These are phyloP conservation scores for Pythium coloratum DNA, from an alignment of 352 stramenopile species.

Conservation along the genomic window DNA sequence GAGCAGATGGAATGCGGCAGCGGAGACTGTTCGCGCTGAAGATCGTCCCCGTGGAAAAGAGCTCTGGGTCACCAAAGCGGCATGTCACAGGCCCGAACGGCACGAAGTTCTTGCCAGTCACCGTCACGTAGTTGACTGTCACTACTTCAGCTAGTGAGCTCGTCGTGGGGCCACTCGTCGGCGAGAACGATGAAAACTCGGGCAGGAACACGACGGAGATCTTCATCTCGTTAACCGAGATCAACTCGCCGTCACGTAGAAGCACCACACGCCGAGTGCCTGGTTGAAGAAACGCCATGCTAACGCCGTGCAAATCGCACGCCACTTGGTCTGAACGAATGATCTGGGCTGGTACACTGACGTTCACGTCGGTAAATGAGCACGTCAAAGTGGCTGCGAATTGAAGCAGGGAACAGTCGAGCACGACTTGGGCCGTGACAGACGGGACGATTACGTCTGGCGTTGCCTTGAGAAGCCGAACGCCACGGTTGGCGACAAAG, in stretches of 20 bases:
- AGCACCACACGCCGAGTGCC: conserved; percentile 8
- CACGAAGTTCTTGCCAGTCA: conserved; percentile 47
- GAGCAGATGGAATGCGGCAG: conserved; percentile 42
- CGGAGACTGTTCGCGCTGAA: conserved; percentile 34
- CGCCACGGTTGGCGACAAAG: conserved; percentile 10
- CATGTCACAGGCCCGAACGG: conserved; percentile 32
- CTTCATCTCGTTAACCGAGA: conserved; percentile 12
- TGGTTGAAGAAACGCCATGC: not conserved
- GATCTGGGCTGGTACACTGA: conserved; percentile 16
- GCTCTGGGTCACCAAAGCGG: conserved; percentile 13
- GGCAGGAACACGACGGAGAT: conserved; percentile 18
- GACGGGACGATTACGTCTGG: conserved; percentile 20
- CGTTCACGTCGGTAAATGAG: conserved; percentile 1
- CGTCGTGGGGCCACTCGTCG: conserved; percentile 10
- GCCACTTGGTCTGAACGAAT: not conserved
- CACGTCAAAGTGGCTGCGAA: conserved; percentile 15
- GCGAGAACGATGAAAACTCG: conserved; percentile 25
- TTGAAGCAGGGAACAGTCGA: conserved; percentile 6
- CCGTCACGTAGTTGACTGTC: conserved; percentile 8
- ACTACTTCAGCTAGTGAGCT: not conserved
- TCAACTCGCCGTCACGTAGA: conserved; percentile 4
- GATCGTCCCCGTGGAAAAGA: conserved; percentile 35
- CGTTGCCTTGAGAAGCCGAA: conserved; percentile 10
- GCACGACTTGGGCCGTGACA: conserved; percentile 4
- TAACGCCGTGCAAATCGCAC: conserved; percentile 9